These are phyloP conservation scores for Cytospora schulzeri DNA, from an alignment of 2,329 filamentous ascomycete species.

Conservation along the genomic window DNA sequence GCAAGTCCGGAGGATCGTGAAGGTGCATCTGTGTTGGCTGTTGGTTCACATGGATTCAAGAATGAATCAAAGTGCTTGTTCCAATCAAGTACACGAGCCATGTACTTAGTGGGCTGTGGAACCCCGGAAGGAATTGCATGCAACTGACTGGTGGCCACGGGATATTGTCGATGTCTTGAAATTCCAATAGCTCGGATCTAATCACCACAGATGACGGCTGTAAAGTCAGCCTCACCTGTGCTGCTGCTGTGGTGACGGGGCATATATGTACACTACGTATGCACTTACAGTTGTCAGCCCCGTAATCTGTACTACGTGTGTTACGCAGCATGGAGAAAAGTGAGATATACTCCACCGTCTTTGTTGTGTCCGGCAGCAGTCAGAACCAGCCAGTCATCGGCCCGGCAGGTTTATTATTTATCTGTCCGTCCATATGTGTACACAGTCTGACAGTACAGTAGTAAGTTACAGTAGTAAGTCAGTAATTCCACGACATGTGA, in stretches of 20 bases:
- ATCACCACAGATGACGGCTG: not conserved
- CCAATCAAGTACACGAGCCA: conserved; percentile 2
- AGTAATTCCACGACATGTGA: no score
- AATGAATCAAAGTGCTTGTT: not conserved
- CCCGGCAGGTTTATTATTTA: no score
- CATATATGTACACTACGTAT: not conserved
- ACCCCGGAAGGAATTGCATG: conserved; percentile 1
- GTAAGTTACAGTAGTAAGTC: no score
- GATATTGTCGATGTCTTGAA: not conserved
- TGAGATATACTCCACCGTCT: not conserved
- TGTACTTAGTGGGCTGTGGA: no score
- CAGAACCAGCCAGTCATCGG: no score
- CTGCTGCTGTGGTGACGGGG: conserved; percentile 10
- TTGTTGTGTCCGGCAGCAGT: no score
- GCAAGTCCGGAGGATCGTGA: not conserved
- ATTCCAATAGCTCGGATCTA: conserved; percentile 7
- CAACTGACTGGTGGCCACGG: not conserved
- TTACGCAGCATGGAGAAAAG: not conserved
- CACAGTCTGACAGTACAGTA: no score
- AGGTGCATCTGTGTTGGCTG: not conserved
- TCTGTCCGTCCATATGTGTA: not conserved
- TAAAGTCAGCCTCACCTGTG: not conserved
- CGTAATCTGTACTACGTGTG: not conserved
- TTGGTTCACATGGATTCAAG: no score
- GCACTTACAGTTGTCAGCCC: not conserved